phyloP scores from a whole-genome alignment of 2,329 filamentous ascomycete genomes.

The Ophiostoma sp. region DNA sequence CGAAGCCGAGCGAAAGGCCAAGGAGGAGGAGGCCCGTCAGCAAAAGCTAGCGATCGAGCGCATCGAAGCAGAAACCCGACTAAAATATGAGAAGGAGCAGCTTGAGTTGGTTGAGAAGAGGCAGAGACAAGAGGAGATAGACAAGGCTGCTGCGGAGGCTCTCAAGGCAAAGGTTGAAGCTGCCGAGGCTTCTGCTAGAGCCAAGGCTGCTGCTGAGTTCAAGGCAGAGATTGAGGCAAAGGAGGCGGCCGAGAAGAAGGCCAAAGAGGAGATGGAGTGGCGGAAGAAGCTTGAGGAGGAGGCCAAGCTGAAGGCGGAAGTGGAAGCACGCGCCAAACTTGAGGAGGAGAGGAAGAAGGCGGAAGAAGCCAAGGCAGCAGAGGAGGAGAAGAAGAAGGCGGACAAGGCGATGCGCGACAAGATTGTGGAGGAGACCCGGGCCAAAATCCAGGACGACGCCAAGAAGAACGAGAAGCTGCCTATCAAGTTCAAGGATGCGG shows the following conservation, averaged over 20 bases:
- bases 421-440: slow-evolving; percentile 43
- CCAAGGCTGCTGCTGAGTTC: slow-evolving; percentile 37
- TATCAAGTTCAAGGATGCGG: slow-evolving; percentile 85
- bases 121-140: background rate
- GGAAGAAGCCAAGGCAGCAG: slow-evolving; percentile 40
- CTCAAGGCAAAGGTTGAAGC: slow-evolving; percentile 39
- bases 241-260: slow-evolving; percentile 29
- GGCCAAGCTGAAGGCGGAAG: slow-evolving; percentile 38
- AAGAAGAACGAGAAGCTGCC: slow-evolving; percentile 60
- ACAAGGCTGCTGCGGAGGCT: slow-evolving; percentile 44
- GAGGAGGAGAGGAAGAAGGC: slow-evolving; percentile 45
- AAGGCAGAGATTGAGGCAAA: slow-evolving; percentile 36
- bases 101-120: background rate
- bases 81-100: background rate
- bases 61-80: slow-evolving; percentile 10
- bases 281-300: slow-evolving; percentile 46
- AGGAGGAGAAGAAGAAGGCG: slow-evolving; percentile 49
- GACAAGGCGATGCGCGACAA: slow-evolving; percentile 51
- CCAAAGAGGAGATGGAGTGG: slow-evolving; percentile 36
- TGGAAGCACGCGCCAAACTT: slow-evolving; percentile 41
- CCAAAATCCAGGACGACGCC: slow-evolving; percentile 41
- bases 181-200: slow-evolving; percentile 42
- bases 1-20: slow-evolving; percentile 37
- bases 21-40: slow-evolving; percentile 33
- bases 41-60: slow-evolving; percentile 20